phyloP scores from a whole-genome alignment of 164 flowering plant genomes.

The Vitis labrusca region DNA sequence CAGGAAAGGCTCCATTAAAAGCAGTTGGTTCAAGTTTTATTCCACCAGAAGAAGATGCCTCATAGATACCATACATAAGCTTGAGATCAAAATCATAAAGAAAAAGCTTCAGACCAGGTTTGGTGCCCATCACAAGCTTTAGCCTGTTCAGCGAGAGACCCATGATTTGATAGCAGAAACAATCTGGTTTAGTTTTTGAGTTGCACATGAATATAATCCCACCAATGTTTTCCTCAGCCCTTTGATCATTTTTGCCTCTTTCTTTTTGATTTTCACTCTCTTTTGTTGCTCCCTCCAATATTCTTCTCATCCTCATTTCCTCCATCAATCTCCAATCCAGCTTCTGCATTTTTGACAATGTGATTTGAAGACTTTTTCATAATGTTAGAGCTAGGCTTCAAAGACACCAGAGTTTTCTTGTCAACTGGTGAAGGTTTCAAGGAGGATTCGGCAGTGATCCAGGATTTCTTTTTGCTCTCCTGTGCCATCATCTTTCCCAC shows the following conservation, averaged over 20 bases:
- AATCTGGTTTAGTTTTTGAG: conserved; percentile 72
- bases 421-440: conserved; percentile 11
- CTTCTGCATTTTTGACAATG: conserved; percentile 13
- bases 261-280: neutral
- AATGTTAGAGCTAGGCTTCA: conserved; percentile 37
- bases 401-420: conserved; percentile 21
- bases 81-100: conserved; percentile 75
- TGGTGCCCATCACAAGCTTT: conserved; percentile 52
- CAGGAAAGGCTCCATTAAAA: conserved; percentile 71
- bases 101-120: conserved; percentile 69
- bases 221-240: conserved; percentile 43
- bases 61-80: conserved; percentile 65
- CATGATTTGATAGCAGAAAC: conserved; percentile 64
- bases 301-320: neutral
- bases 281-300: neutral
- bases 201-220: conserved; percentile 81
- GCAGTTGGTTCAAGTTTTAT: conserved; percentile 70
- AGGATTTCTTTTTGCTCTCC: conserved; percentile 8
- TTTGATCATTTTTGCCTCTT: conserved; percentile 21
- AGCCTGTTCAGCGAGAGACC: conserved; percentile 47
- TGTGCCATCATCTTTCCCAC: conserved; percentile 13
- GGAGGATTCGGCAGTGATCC: conserved; percentile 10
- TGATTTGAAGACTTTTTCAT: conserved; percentile 23
- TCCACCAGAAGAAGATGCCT: conserved; percentile 69
- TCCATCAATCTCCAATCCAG: neutral